phyloP scores from a whole-genome alignment of 139 green algal species.

The Chlorella sp. region DNA sequence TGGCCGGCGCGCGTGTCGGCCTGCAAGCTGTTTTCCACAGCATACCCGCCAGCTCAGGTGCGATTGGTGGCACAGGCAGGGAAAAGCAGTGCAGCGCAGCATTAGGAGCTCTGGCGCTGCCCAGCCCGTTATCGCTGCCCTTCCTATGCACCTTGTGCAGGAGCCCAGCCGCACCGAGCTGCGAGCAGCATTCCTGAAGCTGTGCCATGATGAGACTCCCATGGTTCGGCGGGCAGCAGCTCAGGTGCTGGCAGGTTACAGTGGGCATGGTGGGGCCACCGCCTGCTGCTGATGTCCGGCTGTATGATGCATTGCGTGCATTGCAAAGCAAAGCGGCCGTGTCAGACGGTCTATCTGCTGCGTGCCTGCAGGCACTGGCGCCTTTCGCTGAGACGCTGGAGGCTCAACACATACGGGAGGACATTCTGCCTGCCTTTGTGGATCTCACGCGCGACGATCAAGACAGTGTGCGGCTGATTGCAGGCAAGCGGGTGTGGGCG shows the following conservation, averaged over 20 bases:
- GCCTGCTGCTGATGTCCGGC: too few species aligned
- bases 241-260: not conserved
- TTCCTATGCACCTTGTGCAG: too few species aligned
- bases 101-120: too few species aligned
- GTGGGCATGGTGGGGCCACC: too few species aligned
- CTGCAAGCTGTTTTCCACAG: slow-evolving; percentile 88
- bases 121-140: too few species aligned
- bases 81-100: too few species aligned
- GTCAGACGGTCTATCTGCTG: too few species aligned
- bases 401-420: slow-evolving; percentile 5
- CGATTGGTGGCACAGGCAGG: too few species aligned
- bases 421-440: slow-evolving; percentile 25
- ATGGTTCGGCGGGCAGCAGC: slow-evolving; percentile 96
- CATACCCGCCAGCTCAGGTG: slow-evolving; percentile 68
- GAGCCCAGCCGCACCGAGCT: slow-evolving; percentile 71
- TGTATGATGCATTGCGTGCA: too few species aligned
- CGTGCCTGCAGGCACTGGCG: slow-evolving; percentile 2
- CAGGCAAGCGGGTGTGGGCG: slow-evolving; percentile 75
- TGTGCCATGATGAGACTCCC: slow-evolving; percentile 98
- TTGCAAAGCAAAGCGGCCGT: too few species aligned
- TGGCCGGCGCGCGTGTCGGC: slow-evolving; percentile 97
- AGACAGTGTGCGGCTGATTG: slow-evolving; percentile 96
- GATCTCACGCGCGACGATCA: slow-evolving; percentile 78
- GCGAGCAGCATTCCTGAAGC: slow-evolving; percentile 75
- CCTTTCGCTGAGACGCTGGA: slow-evolving; percentile 25